Percentiles rank a stretch among this genome's conserved stretches.
Conservation (phyloP, 2,329 filamentous ascomycete genomes). For the Ophiocordyceps unilateralis region DNA sequence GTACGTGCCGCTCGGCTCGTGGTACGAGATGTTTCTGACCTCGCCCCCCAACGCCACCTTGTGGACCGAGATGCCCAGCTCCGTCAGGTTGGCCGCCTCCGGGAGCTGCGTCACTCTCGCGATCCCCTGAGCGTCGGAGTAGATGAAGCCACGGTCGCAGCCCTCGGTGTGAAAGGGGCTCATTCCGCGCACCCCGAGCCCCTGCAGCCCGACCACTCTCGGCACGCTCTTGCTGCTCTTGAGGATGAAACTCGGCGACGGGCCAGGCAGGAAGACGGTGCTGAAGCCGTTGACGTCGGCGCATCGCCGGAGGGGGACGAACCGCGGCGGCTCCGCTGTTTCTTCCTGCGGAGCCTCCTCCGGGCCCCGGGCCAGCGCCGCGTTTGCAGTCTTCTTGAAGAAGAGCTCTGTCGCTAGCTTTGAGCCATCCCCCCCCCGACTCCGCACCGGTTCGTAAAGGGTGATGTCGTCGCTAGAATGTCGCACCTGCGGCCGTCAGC, state of each 20-base stretch:
- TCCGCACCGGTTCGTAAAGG: constrained; percentile 67
- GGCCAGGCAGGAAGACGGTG: constrained; percentile 66
- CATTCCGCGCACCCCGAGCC: constrained; percentile 50
- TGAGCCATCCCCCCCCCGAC: constrained; percentile 17
- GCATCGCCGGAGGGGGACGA: constrained; percentile 38
- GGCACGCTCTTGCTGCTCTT: constrained; percentile 66
- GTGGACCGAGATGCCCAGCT: constrained; percentile 58
- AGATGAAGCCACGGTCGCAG: constrained; percentile 71
- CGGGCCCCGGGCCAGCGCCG: constrained; percentile 42
- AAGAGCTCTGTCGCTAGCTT: constrained; percentile 40
- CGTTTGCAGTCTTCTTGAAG: constrained; percentile 61
- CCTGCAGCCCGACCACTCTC: constrained; percentile 55
- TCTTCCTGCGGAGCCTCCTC: constrained; percentile 33
- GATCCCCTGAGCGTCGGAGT: constrained; percentile 55
- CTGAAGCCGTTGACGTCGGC: constrained; percentile 59
- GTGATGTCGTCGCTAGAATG: constrained; percentile 68
- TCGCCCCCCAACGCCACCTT: constrained; percentile 57
- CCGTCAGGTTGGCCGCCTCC: constrained; percentile 45
- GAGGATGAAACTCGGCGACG: constrained; percentile 64
- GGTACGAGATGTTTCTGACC: constrained; percentile 58
- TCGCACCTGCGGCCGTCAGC: constrained; percentile 38
- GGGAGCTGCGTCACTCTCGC: constrained; percentile 61
- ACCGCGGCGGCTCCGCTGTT: constrained; percentile 25
- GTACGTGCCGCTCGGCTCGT: constrained; percentile 57
- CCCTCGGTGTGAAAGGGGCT: constrained; percentile 60